Conservation (phyloP, 164 flowering plant species). For the Buxus sempervirens region DNA sequence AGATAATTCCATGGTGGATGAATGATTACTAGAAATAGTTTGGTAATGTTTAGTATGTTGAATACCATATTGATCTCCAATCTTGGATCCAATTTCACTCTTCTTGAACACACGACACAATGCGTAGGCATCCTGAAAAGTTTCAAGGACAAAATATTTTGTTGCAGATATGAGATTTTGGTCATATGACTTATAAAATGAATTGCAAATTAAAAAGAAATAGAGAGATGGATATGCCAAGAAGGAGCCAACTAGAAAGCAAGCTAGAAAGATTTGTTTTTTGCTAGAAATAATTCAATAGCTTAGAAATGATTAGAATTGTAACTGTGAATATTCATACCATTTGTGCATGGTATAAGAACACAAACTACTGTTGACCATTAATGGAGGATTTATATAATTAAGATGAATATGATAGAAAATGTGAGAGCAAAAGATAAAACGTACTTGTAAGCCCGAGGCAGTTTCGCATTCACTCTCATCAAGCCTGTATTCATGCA, state of each 20-base stretch:
- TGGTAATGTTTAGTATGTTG: constrained; percentile 14
- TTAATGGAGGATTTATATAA: no score
- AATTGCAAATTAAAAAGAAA: not conserved
- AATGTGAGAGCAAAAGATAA: not conserved
- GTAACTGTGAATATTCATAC: no score
- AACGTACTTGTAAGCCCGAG: constrained; percentile 63
- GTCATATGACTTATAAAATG: no score
- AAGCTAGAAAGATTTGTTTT: no score
- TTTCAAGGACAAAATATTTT: not conserved
- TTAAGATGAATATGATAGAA: not conserved
- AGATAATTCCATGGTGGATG: constrained; percentile 43
- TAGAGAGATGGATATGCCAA: not conserved
- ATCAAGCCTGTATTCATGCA: constrained; percentile 94
- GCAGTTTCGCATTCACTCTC: constrained; percentile 68
- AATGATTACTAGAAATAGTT: constrained; percentile 26
- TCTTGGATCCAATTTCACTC: constrained; percentile 42
- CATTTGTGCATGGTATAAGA: no score
- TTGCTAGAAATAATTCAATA: no score
- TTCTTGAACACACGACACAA: constrained; percentile 90
- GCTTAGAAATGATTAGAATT: no score
- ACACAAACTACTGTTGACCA: no score
- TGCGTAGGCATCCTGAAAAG: constrained; percentile 83
- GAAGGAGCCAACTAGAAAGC: not conserved
- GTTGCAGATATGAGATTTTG: not conserved
- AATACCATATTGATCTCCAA: constrained; percentile 27